These are phyloP conservation scores for Diaporthe citriasiana DNA, from an alignment of 2,329 filamentous ascomycete genomes.

Conservation along the genomic window DNA sequence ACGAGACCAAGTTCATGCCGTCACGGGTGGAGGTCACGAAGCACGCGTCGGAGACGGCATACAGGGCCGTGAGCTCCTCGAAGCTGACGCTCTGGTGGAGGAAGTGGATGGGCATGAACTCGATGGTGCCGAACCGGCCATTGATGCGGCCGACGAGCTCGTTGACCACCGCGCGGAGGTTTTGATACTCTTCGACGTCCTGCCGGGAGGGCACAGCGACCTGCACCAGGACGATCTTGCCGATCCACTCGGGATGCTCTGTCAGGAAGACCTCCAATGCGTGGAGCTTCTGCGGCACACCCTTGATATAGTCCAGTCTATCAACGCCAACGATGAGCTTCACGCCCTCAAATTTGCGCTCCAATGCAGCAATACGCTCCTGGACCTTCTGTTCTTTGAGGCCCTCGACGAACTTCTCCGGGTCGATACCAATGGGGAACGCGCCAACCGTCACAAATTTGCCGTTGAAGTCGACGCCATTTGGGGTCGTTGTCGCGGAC, in stretches of 20 bases:
- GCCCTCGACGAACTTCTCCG: constrained; percentile 94
- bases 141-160: constrained; percentile 98
- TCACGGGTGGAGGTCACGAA: constrained; percentile 96
- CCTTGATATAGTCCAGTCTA: constrained; percentile 98
- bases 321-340: constrained; percentile 98
- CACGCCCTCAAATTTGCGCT: constrained; percentile 93
- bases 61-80: constrained; percentile 93
- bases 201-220: constrained; percentile 95
- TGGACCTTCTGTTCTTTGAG: constrained; percentile 88
- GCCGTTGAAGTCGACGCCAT: constrained; percentile 91
- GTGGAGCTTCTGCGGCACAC: constrained; percentile 96
- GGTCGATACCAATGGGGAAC: constrained; percentile 98
- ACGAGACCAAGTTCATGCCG: constrained; percentile 98
- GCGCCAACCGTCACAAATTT: constrained; percentile 93
- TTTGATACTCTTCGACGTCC: constrained; percentile 98
- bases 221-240: constrained; percentile 95
- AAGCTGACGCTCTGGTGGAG: constrained; percentile 96
- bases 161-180: constrained; percentile 93
- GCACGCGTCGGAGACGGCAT: constrained; percentile 92
- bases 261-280: constrained; percentile 97
- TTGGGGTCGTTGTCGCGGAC: constrained; percentile 85
- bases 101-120: constrained; percentile 99
- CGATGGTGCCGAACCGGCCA: constrained; percentile 94
- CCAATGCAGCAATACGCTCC: constrained; percentile 86
- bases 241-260: constrained; percentile 98